Evolutionary conservation across 768 basidiomycete species (phyloP).

Genomic region (Pholiota molesta): DNA sequence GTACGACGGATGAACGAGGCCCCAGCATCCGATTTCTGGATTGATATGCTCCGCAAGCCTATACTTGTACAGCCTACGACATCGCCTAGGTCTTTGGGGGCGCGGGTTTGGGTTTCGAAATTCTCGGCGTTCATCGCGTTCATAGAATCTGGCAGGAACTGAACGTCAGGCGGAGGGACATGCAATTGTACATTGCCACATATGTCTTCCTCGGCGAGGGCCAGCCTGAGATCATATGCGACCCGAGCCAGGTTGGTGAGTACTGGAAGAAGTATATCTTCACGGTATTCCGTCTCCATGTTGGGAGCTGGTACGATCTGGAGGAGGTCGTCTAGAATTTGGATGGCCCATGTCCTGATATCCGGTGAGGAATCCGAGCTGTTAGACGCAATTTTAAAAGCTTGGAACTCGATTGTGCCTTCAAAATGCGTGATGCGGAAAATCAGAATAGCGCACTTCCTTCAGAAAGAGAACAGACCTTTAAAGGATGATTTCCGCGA

Average conservation of each 20-base stretch:
- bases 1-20: neutral
- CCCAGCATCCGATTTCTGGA: neutral
- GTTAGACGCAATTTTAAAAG: neutral
- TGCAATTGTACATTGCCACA: slow-evolving; percentile 17
- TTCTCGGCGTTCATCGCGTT: neutral
- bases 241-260: slow-evolving; percentile 15
- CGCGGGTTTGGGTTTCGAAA: neutral
- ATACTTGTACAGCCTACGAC: neutral
- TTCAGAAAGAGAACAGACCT: neutral
- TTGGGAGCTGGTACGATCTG: slow-evolving; percentile 4
- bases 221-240: slow-evolving; percentile 21
- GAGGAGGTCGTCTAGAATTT: slow-evolving; percentile 4
- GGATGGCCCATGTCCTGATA: neutral
- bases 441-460: neutral
- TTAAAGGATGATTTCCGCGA: neutral
- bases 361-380: neutral
- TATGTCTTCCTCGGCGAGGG: slow-evolving; percentile 25
- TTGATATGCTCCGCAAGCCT: neutral
- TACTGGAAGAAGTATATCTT: neutral
- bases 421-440: neutral
- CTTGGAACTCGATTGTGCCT: slow-evolving; percentile 7
- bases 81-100: neutral
- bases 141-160: neutral
- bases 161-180: neutral
- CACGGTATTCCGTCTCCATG: neutral